These are phyloP conservation scores for Perkinsus marinus DNA, from an alignment of 169 alveolate genomes.

Conservation along the genomic window DNA sequence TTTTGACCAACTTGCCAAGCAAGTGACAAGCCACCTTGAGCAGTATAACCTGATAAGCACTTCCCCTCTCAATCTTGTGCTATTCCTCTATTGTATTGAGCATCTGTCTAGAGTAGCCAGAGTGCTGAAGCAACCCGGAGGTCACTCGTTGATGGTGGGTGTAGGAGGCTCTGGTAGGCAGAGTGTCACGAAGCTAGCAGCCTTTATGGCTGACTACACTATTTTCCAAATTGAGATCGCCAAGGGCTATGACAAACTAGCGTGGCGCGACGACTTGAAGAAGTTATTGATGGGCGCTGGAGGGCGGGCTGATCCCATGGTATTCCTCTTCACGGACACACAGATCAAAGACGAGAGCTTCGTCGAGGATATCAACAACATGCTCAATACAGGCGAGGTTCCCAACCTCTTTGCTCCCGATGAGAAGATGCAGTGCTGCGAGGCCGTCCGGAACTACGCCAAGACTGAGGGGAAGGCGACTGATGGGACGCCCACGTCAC, in stretches of 20 bases:
- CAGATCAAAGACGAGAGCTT: conserved; percentile 53
- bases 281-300: conserved; percentile 57
- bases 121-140: conserved; percentile 67
- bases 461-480: conserved; percentile 68
- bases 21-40: conserved; percentile 17
- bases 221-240: conserved; percentile 71
- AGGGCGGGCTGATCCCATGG: conserved; percentile 63
- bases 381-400: conserved; percentile 40
- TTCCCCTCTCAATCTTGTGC: conserved; percentile 71
- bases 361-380: conserved; percentile 41
- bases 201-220: conserved; percentile 54
- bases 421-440: conserved; percentile 22
- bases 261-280: conserved; percentile 71
- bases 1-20: conserved; percentile 26
- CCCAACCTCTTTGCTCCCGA: conserved; percentile 45
- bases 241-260: conserved; percentile 63
- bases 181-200: conserved; percentile 48
- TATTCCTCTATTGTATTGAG: conserved; percentile 57
- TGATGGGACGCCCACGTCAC: conserved; percentile 60
- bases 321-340: conserved; percentile 65
- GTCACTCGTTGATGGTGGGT: conserved; percentile 82
- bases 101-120: conserved; percentile 74
- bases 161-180: conserved; percentile 83
- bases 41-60: conserved; percentile 53
- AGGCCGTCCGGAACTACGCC: conserved; percentile 65